Evolutionary conservation across 2,329 filamentous ascomycete species (phyloP).

Genomic region (Monosporascus cannonballus): DNA sequence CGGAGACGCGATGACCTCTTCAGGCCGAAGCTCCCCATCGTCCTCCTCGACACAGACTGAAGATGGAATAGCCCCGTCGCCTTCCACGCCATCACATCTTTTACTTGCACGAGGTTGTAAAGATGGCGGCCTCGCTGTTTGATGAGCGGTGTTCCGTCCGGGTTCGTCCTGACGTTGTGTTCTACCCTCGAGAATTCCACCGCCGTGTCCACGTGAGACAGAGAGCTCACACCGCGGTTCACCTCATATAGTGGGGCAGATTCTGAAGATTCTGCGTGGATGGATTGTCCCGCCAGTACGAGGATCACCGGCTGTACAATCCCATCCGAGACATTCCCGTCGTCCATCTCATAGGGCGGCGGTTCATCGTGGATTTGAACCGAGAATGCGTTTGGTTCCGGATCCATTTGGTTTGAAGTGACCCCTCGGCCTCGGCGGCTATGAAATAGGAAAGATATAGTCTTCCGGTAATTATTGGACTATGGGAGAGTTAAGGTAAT

Average conservation of each 20-base stretch:
- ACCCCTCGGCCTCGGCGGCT: no score
- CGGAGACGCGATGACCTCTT: conserved; percentile 2
- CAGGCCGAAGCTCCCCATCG: conserved; percentile 6
- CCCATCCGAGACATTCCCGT: neutral
- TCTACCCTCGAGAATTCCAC: conserved; percentile 7
- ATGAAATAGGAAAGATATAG: no score
- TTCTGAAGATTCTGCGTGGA: conserved; percentile 23
- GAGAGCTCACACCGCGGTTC: conserved; percentile 5
- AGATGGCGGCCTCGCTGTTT: conserved; percentile 1
- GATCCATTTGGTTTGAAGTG: no score
- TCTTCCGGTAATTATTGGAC: no score
- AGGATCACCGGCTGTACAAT: conserved; percentile 8
- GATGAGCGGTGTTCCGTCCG: neutral
- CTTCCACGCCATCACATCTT: neutral
- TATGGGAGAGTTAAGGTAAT: no score
- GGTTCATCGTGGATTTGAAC: no score
- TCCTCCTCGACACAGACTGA: conserved; percentile 1
- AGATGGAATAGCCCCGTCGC: neutral
- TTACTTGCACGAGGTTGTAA: conserved; percentile 5
- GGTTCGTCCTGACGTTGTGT: neutral
- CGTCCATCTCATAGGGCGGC: no score
- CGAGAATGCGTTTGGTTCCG: no score
- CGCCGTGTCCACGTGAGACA: conserved; percentile 5
- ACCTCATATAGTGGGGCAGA: conserved; percentile 23
- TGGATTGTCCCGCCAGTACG: conserved; percentile 42